Conservation (phyloP, 495 filamentous ascomycete genomes). For the Tuber calosporum region DNA sequence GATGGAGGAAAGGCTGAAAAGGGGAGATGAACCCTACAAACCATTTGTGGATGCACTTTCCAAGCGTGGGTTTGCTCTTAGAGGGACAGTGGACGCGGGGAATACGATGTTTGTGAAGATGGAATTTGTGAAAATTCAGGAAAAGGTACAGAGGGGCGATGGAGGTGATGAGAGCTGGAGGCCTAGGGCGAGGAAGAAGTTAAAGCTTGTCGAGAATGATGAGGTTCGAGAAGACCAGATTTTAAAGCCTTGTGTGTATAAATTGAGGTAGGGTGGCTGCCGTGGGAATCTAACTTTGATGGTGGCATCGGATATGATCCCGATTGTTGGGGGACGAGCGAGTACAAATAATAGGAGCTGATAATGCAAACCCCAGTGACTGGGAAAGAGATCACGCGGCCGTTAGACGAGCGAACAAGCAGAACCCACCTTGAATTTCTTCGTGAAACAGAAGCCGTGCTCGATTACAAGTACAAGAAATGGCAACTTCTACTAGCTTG, state of each 20-base stretch:
- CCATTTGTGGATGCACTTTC: constrained; percentile 78
- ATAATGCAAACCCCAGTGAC: not conserved
- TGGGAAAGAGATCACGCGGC: not conserved
- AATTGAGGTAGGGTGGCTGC: constrained; percentile 57
- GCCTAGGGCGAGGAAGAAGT: constrained; percentile 44
- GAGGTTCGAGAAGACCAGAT: constrained; percentile 54
- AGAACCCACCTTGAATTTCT: not conserved
- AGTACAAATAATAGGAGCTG: not conserved
- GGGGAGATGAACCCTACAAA: constrained; percentile 66
- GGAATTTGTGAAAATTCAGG: constrained; percentile 74
- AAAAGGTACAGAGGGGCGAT: constrained; percentile 55
- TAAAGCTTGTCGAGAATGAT: constrained; percentile 43
- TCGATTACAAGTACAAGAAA: not conserved
- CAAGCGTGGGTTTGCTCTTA: constrained; percentile 69
- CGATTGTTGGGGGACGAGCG: not conserved
- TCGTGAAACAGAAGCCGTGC: not conserved
- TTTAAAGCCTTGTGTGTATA: constrained; percentile 95
- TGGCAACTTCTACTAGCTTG: not conserved
- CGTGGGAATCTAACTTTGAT: constrained; percentile 10
- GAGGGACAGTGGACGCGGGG: constrained; percentile 61
- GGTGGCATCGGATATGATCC: not conserved
- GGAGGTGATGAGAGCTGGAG: constrained; percentile 37
- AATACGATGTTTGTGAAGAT: constrained; percentile 99
- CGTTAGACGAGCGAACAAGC: not conserved
- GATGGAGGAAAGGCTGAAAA: constrained; percentile 50